Base-by-base conservation (phyloP, 768 basidiomycete species). In the Ephemerocybe angulata region DNA sequence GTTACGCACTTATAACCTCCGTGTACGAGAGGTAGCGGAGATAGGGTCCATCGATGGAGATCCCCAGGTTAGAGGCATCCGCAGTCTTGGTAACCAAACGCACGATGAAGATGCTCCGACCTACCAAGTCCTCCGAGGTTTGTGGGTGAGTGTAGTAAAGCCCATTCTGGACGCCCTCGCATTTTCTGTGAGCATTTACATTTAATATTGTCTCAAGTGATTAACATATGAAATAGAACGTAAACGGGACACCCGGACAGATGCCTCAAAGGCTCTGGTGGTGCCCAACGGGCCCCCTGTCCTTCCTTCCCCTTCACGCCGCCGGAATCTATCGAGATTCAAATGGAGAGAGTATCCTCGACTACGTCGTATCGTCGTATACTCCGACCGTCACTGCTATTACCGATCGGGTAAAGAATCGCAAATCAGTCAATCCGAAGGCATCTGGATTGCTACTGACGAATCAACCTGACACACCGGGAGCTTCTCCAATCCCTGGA, bases 351-450 rank as follows among this genome's bases (percentile, higher is more conserved):
- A 50, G 11, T 35, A n/a, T 58, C 17, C 50, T 53, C 6, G 58
- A 63, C 33, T 61, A 52, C 37, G 60, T 50, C 12, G 51, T 61
- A 10, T 65, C 62, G 3, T 63, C 64, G 25, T 65, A 65, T 56
- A 63, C 57, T 22, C 47, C 63, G 28, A 56, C 49, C 21, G n/a
- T 63, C 12, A 41, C 37, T 21, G 41, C 52, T 0, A 42, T 64
- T 4, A 17, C 62, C 17, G 22, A 54, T 27, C 52, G 51, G 19
- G 50, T 52, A 25, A 51, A 28, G 21, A 41, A 38, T 22, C 13
- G 7, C 27, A 11, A 21, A 6, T 6, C 10, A 28, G 6, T 28
- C 24, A 17, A 40, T 15, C 6, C 37, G 11, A 49, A 40, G 2
- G 28, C 4, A n/a, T 24, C 38, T 11, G 51, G 55, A 29, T 31